Evolutionary conservation across 176 grass and related monocot species (phyloP).

Genomic region (Bolboschoenus planiculmis): DNA sequence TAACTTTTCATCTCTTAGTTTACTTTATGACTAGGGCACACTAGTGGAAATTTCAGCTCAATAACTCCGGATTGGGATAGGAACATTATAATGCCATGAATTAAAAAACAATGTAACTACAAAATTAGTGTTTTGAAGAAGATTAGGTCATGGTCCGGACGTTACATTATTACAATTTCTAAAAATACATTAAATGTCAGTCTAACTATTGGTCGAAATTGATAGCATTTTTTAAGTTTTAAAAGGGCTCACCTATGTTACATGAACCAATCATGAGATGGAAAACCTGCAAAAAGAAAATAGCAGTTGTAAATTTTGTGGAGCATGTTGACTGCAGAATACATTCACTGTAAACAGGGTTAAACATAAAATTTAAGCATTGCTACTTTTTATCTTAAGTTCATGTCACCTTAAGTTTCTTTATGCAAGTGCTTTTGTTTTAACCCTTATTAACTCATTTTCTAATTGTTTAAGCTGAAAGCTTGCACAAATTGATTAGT

Average conservation of each 20-base stretch:
- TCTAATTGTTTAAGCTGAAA: background rate
- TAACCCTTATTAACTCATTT: background rate
- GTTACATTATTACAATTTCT: constrained; percentile 13
- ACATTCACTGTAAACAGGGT: background rate
- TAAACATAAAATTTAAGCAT: constrained; percentile 1
- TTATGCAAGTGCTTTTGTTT: background rate
- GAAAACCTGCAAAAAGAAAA: constrained; percentile 91
- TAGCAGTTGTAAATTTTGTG: constrained; percentile 25
- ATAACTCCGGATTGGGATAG: constrained; percentile 2
- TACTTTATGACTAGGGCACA: background rate
- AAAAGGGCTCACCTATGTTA: constrained; percentile 68
- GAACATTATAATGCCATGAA: constrained; percentile 5
- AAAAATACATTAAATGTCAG: constrained; percentile 24
- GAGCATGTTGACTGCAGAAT: background rate
- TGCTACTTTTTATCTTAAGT: background rate
- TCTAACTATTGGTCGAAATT: constrained; percentile 18
- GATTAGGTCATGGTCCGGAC: background rate
- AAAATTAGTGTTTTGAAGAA: constrained; percentile 1
- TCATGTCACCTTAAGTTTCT: constrained; percentile 2
- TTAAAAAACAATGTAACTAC: constrained; percentile 12
- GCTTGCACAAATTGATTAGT: background rate
- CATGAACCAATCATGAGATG: constrained; percentile 93
- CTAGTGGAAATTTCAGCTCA: background rate
- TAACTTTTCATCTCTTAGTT: background rate
- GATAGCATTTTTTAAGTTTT: constrained; percentile 8